Evolutionary conservation across 257 asterid species (phyloP), one percentile per base, ranked within the genome.

Genomic region (Solanum lignicaule): DNA sequence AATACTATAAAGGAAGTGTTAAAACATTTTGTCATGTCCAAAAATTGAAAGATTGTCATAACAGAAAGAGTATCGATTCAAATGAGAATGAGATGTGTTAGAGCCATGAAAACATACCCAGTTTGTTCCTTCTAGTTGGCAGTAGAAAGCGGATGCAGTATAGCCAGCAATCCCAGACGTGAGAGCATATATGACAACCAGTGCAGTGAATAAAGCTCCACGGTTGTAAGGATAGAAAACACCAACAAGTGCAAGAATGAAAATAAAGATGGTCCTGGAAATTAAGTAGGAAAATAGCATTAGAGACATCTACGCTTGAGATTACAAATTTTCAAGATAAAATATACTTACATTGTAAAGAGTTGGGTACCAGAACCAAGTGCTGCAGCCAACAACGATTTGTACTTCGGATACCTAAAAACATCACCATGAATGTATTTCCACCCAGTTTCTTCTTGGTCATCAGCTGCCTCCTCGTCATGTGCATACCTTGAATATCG

Each of bases 211-310:
- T 5, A 92, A 89, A 69, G 94, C 93, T 86, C 94, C 94, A 55
- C 93, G 94, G 82, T 92, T 92, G 89, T 92, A 92, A 6, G 93
- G 94, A 87, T 92, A 92, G 87, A 92, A 92, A 73, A 92, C 93
- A 43, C 94, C 94, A 89, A 92, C 94, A 14, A 91, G 88, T 41
- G 92, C 90, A 46, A 92, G 88, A 72, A 92, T 8, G 84, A 92
- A 92, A 36, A 91, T 91, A 66, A 89, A 92, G 60, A 89, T 65
- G 66, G 93, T 83, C 90, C 95, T 92, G 92, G 38, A 39, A 66
- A 48, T 9, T 78, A 29, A 76, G 60, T 23, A 52, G 66, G 20
- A 65, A 31, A 60, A 32, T 33, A 23, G 20, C 86, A 60, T 65
- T 69, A 87, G 43, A 8, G 39, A 83, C n/a, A 68, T 11, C 43